A percentile compares a stretch with the other conserved stretches of the same genome.
Conservation (phyloP, 192 early-diverging fungal genomes). For the Linderina pennispora region DNA sequence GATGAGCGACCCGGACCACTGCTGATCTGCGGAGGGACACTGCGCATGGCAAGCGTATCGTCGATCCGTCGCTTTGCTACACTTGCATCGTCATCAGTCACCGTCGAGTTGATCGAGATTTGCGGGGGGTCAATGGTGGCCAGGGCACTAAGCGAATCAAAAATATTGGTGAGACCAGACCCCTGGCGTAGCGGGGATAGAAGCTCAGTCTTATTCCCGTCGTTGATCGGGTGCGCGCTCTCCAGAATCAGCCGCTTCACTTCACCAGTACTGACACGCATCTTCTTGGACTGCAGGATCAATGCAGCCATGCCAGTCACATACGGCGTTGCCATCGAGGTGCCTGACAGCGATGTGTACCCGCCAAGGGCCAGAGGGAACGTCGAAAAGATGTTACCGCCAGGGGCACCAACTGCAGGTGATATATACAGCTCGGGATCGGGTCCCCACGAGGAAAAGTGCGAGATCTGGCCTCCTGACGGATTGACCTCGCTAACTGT, state of each 20-base stretch:
- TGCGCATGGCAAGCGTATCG: too few relatives aligned
- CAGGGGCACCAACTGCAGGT: conserved; percentile 56
- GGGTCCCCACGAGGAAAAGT: conserved; percentile 70
- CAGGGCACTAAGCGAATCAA: conserved; percentile 21
- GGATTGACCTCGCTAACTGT: conserved; percentile 39
- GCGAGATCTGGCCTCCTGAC: conserved; percentile 57
- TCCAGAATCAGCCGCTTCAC: conserved; percentile 35
- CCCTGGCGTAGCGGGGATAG: conserved; percentile 43
- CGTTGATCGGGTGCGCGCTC: conserved; percentile 27
- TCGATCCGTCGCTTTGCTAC: too few relatives aligned
- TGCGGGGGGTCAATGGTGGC: conserved; percentile 35
- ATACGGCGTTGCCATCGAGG: conserved; percentile 66
- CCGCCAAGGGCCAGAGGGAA: conserved; percentile 51
- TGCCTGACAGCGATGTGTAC: conserved; percentile 53
- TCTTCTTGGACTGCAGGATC: conserved; percentile 32
- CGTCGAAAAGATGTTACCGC: conserved; percentile 58
- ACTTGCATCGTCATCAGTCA: conserved; percentile 2
- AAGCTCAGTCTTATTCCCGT: conserved; percentile 26
- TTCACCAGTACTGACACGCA: conserved; percentile 15
- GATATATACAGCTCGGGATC: conserved; percentile 61
- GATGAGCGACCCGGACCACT: background rate
- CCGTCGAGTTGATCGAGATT: conserved; percentile 39
- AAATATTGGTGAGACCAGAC: conserved; percentile 37
- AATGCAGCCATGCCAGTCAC: conserved; percentile 42
- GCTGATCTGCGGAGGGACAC: too few relatives aligned